Evolutionary conservation across 2,329 filamentous ascomycete genomes (phyloP), one percentile per base, ranked within the genome.

Genomic region (Elsinoe batatas): DNA sequence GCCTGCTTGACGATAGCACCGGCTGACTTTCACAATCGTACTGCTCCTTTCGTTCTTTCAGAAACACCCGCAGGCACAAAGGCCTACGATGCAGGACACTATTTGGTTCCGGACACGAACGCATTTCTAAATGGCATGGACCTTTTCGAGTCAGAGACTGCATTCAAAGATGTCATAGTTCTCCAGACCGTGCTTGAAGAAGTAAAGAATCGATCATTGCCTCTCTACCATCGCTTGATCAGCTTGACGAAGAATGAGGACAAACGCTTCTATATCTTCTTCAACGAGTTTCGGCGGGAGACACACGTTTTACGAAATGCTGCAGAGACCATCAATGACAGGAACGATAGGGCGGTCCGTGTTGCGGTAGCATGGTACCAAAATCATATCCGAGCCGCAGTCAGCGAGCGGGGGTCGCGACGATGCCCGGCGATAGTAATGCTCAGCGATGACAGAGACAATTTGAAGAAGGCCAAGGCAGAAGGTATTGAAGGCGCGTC

Each of bases 181-280:
- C 76, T 98, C 56, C 93, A 98, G 71, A 95, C 91, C 1, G 93
- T 98, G 4, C 81, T 98, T 12, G 93, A 98, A 71, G 93, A 98
- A 74, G 80, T 98, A 58, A 88, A 90, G 67, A 95, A 96, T 69
- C 83, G 91, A 63, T 97, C 91, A 11, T 72, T 97, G 59, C 93
- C 93, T 40, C 81, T 98, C 36, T 98, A 97, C 74, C 96, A 96
- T 70, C 87, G 93, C 37, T 76, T 98, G 50, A 82, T 97, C 62
- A 84, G 87, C 18, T 76, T 98, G 60, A 95, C 91, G 37, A 95
- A 91, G 72, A 95, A 91, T 66, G 90, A 95, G 64, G 90, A 95
- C 61, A 98, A 98, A 76, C 83, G 91, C 55, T 97, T 95, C 69
- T 96, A 97, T 67, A 88, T 98, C 53, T 98, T 98, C 70, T 97